A percentile compares a stretch with the other conserved stretches of the same genome.
Evolutionary conservation across 352 stramenopile species (phyloP).

Genomic region (Globisporangium orthogonon): DNA sequence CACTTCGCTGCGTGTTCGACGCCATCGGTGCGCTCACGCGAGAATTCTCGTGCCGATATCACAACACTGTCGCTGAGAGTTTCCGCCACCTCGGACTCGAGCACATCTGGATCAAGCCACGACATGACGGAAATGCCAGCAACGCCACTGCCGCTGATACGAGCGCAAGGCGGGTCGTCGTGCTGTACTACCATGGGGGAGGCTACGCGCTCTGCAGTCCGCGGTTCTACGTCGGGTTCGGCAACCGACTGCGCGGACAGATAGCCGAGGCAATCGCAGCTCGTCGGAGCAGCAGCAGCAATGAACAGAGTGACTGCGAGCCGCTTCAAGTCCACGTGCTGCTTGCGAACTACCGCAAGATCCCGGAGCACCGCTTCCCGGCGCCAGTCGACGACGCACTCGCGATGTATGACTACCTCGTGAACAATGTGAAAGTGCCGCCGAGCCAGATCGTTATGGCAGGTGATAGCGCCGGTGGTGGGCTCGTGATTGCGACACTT

Average conservation of each 20-base stretch:
- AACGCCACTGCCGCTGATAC: neutral
- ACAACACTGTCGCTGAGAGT: conserved; percentile 1
- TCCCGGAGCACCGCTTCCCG: conserved; percentile 26
- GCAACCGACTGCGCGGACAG: conserved; percentile 14
- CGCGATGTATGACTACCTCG: conserved; percentile 33
- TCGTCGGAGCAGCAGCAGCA: conserved; percentile 3
- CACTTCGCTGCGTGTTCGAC: conserved; percentile 1
- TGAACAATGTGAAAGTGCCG: conserved; percentile 23
- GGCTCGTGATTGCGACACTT: conserved; percentile 30
- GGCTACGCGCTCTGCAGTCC: conserved; percentile 39
- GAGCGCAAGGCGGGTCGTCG: conserved; percentile 11
- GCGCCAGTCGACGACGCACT: conserved; percentile 25
- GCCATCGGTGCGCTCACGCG: neutral
- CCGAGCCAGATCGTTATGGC: conserved; percentile 28
- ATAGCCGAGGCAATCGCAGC: conserved; percentile 11
- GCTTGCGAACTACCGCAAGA: conserved; percentile 38
- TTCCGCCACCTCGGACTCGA: conserved; percentile 29
- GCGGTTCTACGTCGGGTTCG: conserved; percentile 28
- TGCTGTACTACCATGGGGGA: conserved; percentile 53
- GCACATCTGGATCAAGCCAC: conserved; percentile 35
- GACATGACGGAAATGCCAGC: neutral
- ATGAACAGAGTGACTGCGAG: neutral
- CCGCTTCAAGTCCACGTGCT: conserved; percentile 26
- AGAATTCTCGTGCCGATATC: neutral
- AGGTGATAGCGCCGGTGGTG: conserved; percentile 31